Conservation (phyloP, 169 alveolate species). For the Eimeria falciformis region DNA sequence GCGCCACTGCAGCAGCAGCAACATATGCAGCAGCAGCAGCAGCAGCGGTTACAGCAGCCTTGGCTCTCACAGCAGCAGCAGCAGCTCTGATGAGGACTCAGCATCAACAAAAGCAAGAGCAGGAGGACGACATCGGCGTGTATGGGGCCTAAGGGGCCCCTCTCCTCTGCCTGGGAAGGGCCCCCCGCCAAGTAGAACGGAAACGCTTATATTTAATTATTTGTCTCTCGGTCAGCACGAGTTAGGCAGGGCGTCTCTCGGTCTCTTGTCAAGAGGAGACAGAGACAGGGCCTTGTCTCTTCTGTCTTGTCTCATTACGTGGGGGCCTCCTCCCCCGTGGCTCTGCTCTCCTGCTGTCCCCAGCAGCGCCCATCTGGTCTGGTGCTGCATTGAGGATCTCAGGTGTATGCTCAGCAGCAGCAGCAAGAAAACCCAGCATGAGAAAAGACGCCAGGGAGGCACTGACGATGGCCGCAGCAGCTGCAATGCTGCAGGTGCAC, state of each 20-base stretch:
- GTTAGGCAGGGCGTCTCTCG: background rate
- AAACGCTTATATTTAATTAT: background rate
- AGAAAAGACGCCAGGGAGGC: background rate
- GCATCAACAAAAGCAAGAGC: background rate
- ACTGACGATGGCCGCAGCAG: background rate
- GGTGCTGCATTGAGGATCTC: slow-evolving; percentile 61
- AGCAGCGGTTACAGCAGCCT: background rate
- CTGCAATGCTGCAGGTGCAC: background rate
- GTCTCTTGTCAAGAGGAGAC: background rate
- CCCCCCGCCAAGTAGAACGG: background rate
- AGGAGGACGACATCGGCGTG: background rate
- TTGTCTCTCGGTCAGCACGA: background rate
- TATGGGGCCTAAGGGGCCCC: slow-evolving; percentile 14
- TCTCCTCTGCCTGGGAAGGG: background rate
- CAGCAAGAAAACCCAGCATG: background rate
- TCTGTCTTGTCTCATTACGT: slow-evolving; percentile 1
- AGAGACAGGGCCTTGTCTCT: background rate
- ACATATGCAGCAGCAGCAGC: background rate
- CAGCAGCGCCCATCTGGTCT: slow-evolving; percentile 70
- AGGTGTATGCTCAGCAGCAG: background rate
- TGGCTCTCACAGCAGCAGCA: slow-evolving; percentile 10
- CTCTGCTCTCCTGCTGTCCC: slow-evolving; percentile 60
- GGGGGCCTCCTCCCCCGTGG: slow-evolving; percentile 74
- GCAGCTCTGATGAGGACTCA: background rate
- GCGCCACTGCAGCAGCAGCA: background rate